Conservation (phyloP, 164 flowering plant genomes). For the Houttuynia cordata region DNA sequence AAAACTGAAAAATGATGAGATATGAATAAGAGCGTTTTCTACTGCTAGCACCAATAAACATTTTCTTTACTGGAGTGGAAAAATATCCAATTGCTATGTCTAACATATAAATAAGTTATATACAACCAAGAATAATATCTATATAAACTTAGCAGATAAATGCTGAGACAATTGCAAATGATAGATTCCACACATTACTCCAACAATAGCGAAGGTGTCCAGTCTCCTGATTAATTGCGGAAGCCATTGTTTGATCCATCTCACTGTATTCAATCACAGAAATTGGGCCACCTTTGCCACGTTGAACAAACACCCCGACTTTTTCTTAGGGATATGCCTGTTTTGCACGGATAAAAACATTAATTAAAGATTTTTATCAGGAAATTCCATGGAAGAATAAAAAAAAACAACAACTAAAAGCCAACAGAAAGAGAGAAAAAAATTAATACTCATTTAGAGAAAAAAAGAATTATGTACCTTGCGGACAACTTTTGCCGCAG, state of each 20-base stretch:
- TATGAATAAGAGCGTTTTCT: no score
- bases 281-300: constrained; percentile 93
- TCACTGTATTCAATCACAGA: constrained; percentile 95
- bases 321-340: constrained; percentile 97
- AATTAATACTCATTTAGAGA: neutral
- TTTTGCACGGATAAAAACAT: constrained; percentile 3
- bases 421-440: neutral
- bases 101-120: no score
- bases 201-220: constrained; percentile 97
- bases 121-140: no score
- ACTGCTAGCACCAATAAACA: no score
- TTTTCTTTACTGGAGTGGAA: no score
- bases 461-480: constrained; percentile 41
- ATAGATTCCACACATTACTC: constrained; percentile 64
- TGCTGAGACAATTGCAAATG: neutral
- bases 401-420: neutral
- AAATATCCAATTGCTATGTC: no score
- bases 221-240: constrained; percentile 73
- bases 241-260: constrained; percentile 65
- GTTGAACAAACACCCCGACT: constrained; percentile 91
- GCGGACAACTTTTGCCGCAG: constrained; percentile 99
- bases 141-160: no score
- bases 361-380: neutral
- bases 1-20: constrained; percentile 1
- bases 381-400: neutral